Percentiles rank a stretch among this genome's conserved stretches.
These are phyloP conservation scores for Wickerhamiella sergipiensis DNA, from an alignment of 805 yeast genomes.

Conservation along the genomic window DNA sequence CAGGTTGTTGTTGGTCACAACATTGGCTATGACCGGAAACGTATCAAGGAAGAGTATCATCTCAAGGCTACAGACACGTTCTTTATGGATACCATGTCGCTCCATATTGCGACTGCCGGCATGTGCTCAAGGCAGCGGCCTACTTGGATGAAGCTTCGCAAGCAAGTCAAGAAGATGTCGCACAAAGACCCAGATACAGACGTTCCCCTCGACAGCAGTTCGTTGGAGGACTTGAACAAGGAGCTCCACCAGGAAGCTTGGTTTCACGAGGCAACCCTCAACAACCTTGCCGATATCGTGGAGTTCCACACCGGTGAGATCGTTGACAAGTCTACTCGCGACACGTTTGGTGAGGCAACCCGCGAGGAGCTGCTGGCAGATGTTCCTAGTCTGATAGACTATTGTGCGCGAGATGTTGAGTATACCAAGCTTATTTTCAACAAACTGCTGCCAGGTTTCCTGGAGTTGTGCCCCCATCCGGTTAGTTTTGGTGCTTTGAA, in stretches of 20 bases:
- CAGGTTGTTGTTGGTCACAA: constrained; percentile 79
- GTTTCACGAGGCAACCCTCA: constrained; percentile 63
- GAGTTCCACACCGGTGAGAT: constrained; percentile 57
- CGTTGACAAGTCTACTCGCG: constrained; percentile 55
- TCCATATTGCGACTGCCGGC: constrained; percentile 83
- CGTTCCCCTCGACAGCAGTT: neutral
- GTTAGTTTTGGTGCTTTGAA: constrained; percentile 81
- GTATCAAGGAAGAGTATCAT: constrained; percentile 72
- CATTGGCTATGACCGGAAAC: constrained; percentile 79
- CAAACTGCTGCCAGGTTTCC: constrained; percentile 56
- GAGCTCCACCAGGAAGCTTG: constrained; percentile 43
- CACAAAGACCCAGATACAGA: constrained; percentile 11
- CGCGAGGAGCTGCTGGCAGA: constrained; percentile 39
- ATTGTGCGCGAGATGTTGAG: constrained; percentile 77
- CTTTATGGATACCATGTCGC: constrained; percentile 80
- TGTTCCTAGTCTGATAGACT: constrained; percentile 49
- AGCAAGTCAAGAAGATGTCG: constrained; percentile 8
- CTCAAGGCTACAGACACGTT: constrained; percentile 55
- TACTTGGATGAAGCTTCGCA: constrained; percentile 39
- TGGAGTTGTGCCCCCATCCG: constrained; percentile 73
- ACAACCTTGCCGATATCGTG: constrained; percentile 70
- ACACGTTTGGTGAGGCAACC: constrained; percentile 43
- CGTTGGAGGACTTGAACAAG: constrained; percentile 13
- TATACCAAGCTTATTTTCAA: constrained; percentile 60
- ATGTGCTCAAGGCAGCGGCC: constrained; percentile 87